Conservation (phyloP, 2,329 filamentous ascomycete species). For the Penicillium psychrosexuale region DNA sequence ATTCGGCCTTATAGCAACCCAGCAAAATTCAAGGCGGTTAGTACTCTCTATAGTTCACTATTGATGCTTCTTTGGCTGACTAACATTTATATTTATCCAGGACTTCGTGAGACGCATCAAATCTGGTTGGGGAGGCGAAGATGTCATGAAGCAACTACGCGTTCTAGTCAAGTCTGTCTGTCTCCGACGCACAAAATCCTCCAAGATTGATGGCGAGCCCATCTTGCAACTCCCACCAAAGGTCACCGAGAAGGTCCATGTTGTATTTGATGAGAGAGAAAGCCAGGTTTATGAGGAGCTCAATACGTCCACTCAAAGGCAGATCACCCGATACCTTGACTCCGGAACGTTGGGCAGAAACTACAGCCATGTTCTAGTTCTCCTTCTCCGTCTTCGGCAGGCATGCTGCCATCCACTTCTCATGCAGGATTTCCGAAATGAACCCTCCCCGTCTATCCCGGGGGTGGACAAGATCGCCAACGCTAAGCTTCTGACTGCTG, state of each 20-base stretch:
- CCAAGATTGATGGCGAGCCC: constrained; percentile 73
- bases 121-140: constrained; percentile 31
- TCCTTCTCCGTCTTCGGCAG: constrained; percentile 76
- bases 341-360: constrained; percentile 65
- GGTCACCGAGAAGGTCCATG: constrained; percentile 58
- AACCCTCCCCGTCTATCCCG: constrained; percentile 45
- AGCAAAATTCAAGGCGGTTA: constrained; percentile 58
- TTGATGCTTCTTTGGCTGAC: neutral
- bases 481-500: constrained; percentile 57
- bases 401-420: constrained; percentile 75
- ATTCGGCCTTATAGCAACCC: constrained; percentile 71
- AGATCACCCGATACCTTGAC: constrained; percentile 74
- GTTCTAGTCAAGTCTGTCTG: constrained; percentile 75
- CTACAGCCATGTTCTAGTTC: constrained; percentile 76
- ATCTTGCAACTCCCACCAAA: constrained; percentile 68
- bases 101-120: constrained; percentile 57
- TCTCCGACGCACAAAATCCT: constrained; percentile 77
- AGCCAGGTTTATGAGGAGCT: constrained; percentile 62
- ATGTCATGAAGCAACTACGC: constrained; percentile 68
- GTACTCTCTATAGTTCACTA: constrained; percentile 19
- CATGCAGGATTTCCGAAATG: constrained; percentile 63
- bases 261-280: constrained; percentile 66
- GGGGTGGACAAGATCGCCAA: constrained; percentile 59
- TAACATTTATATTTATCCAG: constrained; percentile 5
- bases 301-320: constrained; percentile 63